Conservation (phyloP, 2,329 filamentous ascomycete species). For the Colletotrichum karsti region DNA sequence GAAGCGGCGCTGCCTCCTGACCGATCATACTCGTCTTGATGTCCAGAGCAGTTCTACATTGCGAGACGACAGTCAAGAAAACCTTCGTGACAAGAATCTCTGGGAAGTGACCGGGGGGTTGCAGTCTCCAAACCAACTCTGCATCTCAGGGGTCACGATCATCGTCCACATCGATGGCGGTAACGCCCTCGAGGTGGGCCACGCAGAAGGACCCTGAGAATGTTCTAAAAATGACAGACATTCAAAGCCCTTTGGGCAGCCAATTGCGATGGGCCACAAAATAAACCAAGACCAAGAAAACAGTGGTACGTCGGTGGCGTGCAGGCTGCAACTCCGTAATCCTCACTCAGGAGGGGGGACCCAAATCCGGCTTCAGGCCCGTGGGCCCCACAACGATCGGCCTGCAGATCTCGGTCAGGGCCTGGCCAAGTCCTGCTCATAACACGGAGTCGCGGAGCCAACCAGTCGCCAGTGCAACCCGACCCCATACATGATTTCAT, state of each 20-base stretch:
- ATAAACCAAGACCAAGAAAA: not conserved
- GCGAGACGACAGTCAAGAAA: no score
- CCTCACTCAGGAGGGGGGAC: not conserved
- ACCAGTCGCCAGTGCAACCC: slow-evolving; percentile 17
- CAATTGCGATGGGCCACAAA: not conserved
- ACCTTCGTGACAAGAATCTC: no score
- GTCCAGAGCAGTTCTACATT: no score
- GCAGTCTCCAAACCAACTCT: not conserved
- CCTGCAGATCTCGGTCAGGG: slow-evolving; percentile 24
- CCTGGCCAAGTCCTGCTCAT: slow-evolving; percentile 11
- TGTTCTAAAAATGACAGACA: not conserved
- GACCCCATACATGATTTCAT: slow-evolving; percentile 29
- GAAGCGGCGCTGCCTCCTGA: no score
- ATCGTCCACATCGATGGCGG: not conserved
- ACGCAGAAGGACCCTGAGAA: not conserved
- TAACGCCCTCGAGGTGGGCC: not conserved
- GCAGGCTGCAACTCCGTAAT: not conserved
- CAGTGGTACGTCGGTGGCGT: slow-evolving; percentile 18
- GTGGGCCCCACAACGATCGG: slow-evolving; percentile 12
- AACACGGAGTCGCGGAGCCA: not conserved
- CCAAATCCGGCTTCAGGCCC: slow-evolving; percentile 23
- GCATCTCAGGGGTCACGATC: not conserved
- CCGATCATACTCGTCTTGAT: no score
- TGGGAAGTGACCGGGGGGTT: no score
- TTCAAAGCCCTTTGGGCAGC: not conserved